Percentiles rank a stretch among this genome's conserved stretches.
phyloP scores from a whole-genome alignment of 306 rosid genomes.

The Betula pendula region DNA sequence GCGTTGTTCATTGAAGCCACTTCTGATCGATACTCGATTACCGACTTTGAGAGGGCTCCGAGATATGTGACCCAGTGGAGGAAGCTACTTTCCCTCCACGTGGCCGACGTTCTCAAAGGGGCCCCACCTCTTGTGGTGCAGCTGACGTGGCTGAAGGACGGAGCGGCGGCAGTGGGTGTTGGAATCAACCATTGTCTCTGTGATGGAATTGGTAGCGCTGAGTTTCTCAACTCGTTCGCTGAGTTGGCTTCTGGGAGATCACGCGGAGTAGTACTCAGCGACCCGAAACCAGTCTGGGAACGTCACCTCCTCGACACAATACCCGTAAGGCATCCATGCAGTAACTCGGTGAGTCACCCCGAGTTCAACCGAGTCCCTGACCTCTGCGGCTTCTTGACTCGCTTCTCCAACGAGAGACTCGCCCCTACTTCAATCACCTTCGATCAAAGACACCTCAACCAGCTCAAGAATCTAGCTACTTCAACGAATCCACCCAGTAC shows the following conservation, averaged over 20 bases:
- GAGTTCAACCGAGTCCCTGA: constrained; percentile 68
- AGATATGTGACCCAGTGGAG: constrained; percentile 60
- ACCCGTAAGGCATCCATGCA: background rate
- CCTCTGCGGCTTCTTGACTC: constrained; percentile 58
- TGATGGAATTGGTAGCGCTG: constrained; percentile 80
- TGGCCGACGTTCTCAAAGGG: constrained; percentile 70
- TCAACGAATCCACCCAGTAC: constrained; percentile 25
- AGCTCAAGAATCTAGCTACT: constrained; percentile 41
- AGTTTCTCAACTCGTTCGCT: constrained; percentile 63
- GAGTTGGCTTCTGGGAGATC: constrained; percentile 48
- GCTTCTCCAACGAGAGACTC: constrained; percentile 47
- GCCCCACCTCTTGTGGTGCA: constrained; percentile 71
- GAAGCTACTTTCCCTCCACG: constrained; percentile 55
- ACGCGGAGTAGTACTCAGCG: constrained; percentile 1
- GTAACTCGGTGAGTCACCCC: constrained; percentile 21
- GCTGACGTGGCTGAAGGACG: constrained; percentile 82
- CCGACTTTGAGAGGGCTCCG: constrained; percentile 64
- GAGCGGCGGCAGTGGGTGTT: constrained; percentile 62
- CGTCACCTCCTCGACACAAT: constrained; percentile 55
- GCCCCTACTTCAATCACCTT: constrained; percentile 57
- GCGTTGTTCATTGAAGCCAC: constrained; percentile 69
- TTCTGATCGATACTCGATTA: constrained; percentile 33
- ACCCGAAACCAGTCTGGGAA: constrained; percentile 58
- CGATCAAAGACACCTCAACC: constrained; percentile 32
- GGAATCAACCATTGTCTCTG: constrained; percentile 77